Evolutionary conservation across 495 filamentous ascomycete species (phyloP), one percentile per base, ranked within the genome.

Genomic region (Annulohypoxylon moriforme): DNA sequence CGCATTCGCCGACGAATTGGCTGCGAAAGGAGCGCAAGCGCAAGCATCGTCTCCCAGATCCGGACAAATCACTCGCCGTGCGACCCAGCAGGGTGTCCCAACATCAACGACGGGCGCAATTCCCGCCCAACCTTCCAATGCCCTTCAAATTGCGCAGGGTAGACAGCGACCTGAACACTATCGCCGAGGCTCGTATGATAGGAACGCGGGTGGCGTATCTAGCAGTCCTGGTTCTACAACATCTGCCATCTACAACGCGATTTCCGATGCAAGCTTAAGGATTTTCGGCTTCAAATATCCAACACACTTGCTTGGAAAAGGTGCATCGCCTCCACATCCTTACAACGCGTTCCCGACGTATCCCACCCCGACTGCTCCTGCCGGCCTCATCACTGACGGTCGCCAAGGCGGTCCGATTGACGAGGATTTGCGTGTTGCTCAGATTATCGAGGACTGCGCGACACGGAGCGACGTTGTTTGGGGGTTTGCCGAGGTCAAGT

Each of bases 401-500:
- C 90, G 88, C 74, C 78, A 84, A 18, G 86, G 83, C 36, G 77
- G 80, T 4, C 86, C 86, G 8, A 77, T 88, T 8, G 95, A 98
- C 65, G 94, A 98, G 76, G 96, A 99, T 77, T 83, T 86, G 46
- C 88, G 85, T 75, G 89, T 91, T 25, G 87, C 96, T 5, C 89
- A 94, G 61, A 86, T 85, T 29, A 92, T 98, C 40, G 96, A 99
- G 79, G 94, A 98, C 63, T 90, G 90, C 56, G 96, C 96, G 6
- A 94, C 92, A 14, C 89, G 93, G 27, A 97, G 93, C 70, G 94
- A 99, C 76, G 94, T 98, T 31, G 94, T 99, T 1, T 98, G 92
- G 77, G 93, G 93, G 20, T 98, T 98, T 80, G 96, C 96, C 9
- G 96, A 98, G 79, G 94, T 99, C 67, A 99, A 99, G 81, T 98